These are phyloP conservation scores for Neopestalotiopsis sp. DNA, from an alignment of 2,329 filamentous ascomycete genomes.

Conservation along the genomic window DNA sequence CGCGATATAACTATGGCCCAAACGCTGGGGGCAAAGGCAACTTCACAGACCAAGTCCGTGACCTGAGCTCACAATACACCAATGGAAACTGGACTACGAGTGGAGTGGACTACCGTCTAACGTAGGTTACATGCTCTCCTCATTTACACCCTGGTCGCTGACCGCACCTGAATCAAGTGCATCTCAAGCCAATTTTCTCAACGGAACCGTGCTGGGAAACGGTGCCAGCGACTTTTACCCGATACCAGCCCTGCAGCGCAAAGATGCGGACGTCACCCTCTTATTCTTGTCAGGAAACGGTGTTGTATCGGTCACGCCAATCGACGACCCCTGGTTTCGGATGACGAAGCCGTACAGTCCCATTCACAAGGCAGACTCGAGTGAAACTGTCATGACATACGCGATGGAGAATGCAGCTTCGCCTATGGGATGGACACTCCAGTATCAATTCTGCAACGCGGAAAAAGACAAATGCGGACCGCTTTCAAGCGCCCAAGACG, in stretches of 20 bases:
- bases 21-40: neutral
- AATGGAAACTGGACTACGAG: neutral
- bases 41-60: neutral
- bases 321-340: constrained; percentile 25
- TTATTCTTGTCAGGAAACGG: constrained; percentile 25
- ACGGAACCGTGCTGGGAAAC: too few species aligned
- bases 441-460: constrained; percentile 3
- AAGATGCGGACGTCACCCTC: constrained; percentile 17
- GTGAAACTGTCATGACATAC: accelerated
- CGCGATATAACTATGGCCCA: constrained; percentile 14
- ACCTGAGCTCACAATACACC: neutral
- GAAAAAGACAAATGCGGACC: neutral
- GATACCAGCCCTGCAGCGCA: neutral
- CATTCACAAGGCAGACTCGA: neutral
- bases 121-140: neutral
- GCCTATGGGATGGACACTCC: neutral
- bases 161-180: neutral
- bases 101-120: neutral
- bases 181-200: too few species aligned
- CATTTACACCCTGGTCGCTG: too few species aligned
- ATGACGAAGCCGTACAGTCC: neutral
- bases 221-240: constrained; percentile 1
- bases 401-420: neutral
- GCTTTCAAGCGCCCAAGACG: neutral
- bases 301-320: constrained; percentile 16